phyloP scores from a whole-genome alignment of 2,329 filamentous ascomycete species.

The Colletotrichum paranaense region DNA sequence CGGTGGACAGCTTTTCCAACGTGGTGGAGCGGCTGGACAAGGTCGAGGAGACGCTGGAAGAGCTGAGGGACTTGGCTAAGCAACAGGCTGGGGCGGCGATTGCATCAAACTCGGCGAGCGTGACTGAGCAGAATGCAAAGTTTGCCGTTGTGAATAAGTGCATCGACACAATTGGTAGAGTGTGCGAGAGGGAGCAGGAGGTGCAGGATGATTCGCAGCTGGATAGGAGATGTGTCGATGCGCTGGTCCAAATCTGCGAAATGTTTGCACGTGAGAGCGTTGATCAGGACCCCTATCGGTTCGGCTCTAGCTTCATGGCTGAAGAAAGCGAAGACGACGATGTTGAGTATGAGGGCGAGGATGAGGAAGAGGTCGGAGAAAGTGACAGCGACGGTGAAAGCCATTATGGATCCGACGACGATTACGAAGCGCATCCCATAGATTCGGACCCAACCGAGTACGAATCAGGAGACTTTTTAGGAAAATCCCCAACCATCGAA shows the following conservation, averaged over 20 bases:
- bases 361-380: neutral
- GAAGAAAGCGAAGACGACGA: slow-evolving; percentile 26
- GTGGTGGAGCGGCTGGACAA: slow-evolving; percentile 2
- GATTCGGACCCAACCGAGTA: slow-evolving; percentile 11
- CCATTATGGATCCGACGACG: neutral
- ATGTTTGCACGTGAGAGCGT: slow-evolving; percentile 28
- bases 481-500: neutral
- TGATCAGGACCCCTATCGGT: slow-evolving; percentile 12
- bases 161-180: slow-evolving; percentile 26
- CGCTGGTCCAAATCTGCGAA: slow-evolving; percentile 27
- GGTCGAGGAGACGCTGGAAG: slow-evolving; percentile 20
- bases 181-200: slow-evolving; percentile 18
- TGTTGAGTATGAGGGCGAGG: slow-evolving; percentile 10
- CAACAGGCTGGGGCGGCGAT: slow-evolving; percentile 17
- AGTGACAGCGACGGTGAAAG: neutral
- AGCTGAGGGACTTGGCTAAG: slow-evolving; percentile 23
- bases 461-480: slow-evolving; percentile 16
- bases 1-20: neutral
- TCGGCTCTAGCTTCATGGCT: slow-evolving; percentile 6
- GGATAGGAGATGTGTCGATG: slow-evolving; percentile 9
- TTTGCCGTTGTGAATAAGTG: slow-evolving; percentile 22
- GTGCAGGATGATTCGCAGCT: neutral
- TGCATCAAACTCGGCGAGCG: neutral
- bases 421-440: neutral
- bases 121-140: neutral